phyloP scores from a whole-genome alignment of 2,329 filamentous ascomycete genomes.

The Aphanocladium album region DNA sequence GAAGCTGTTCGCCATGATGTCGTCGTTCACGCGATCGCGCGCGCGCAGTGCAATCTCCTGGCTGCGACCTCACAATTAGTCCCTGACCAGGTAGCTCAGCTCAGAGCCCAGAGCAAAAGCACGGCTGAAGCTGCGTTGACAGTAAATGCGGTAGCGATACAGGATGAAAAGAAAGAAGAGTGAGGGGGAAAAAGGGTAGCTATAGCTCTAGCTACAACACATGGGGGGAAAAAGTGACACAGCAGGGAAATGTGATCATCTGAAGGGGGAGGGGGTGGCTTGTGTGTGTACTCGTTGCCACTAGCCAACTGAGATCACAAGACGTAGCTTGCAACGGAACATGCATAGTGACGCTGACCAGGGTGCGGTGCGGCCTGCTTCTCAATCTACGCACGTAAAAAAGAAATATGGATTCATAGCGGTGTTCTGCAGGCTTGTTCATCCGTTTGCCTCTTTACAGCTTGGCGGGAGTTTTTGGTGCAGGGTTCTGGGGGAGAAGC shows the following conservation, averaged over 20 bases:
- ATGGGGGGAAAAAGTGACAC: neutral
- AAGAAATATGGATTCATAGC: too few species aligned
- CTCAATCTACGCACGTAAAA: neutral
- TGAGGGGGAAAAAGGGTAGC: neutral
- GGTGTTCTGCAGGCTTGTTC: too few species aligned
- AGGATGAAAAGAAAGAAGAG: neutral
- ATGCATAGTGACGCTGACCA: neutral
- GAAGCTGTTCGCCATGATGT: neutral
- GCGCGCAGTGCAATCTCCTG: neutral
- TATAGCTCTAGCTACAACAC: neutral
- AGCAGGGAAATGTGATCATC: neutral
- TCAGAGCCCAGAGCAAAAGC: neutral
- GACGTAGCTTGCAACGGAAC: neutral
- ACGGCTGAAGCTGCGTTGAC: neutral
- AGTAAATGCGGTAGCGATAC: neutral
- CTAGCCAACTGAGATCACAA: neutral
- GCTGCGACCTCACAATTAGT: neutral
- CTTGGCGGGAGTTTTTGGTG: too few species aligned
- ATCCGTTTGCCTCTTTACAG: too few species aligned
- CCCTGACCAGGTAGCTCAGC: neutral
- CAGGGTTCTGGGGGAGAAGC: neutral
- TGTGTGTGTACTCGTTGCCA: neutral
- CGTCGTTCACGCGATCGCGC: neutral
- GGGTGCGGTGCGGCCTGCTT: neutral
- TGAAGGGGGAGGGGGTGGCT: slow-evolving; percentile 5